Evolutionary conservation across 2,329 filamentous ascomycete species (phyloP), one percentile per base, ranked within the genome.

Genomic region (Fusarium chlamydosporum): DNA sequence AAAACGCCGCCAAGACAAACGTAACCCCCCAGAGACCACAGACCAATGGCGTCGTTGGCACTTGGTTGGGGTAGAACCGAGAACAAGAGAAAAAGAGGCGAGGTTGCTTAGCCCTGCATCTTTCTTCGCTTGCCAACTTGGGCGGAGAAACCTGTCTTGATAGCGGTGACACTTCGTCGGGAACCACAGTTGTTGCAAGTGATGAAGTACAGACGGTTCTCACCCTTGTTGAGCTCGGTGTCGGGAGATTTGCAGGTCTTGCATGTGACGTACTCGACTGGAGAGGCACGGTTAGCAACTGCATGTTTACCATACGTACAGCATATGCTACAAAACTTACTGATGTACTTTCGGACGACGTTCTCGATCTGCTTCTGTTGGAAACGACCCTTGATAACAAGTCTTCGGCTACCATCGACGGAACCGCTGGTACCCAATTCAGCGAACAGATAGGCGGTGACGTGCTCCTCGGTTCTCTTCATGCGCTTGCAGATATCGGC

Each of bases 111-210:
- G 82, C 87, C 92, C 82, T 93, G 89, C 85, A 94, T 92, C 89
- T 96, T 96, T 87, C 90, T 96, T 88, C 96, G 92, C 92, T 97
- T 97, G 81, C 96, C 96, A 82, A 99, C 92, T 84, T 98, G 96
- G 82, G 96, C 96, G 77, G 94, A 96, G 94, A 99, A 99, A 94
- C 96, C 96, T 67, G 94, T 97, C 91, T 99, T 99, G 91, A 99
- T 99, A 74, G 96, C 94, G 65, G 93, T 93, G 79, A 98, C 95
- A 77, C 90, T 94, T 79, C 94, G 91, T 82, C 95, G 87, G 53
- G 89, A 92, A 69, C 91, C 90, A 76, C 91, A 93, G 61, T 90
- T 91, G 79, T 82, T 97, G 89, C 95, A 97, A 64, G 94, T 97
- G 79, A 99, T 94, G 86, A 98, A 99, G 86, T 97, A 97, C 71